Percentiles rank a stretch among this genome's conserved stretches.
Conservation (phyloP, 78 protist species). For the Tieghemostelium lacteum region DNA sequence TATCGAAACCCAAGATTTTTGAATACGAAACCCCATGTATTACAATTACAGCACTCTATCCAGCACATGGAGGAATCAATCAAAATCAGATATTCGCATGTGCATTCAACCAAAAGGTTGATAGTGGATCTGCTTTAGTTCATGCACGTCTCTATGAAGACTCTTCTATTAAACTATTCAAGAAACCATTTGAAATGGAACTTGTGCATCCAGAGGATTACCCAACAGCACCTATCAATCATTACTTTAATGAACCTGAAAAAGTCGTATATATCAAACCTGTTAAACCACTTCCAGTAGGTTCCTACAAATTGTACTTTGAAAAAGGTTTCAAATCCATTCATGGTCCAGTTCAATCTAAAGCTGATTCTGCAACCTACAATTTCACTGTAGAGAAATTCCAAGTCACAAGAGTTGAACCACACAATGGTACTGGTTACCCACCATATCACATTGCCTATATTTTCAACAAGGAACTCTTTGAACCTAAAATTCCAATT, state of each 20-base stretch:
- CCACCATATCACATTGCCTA: conserved; percentile 1
- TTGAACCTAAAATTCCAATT: too few relatives aligned
- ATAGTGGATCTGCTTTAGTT: neutral
- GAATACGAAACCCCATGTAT: neutral
- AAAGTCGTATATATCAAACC: conserved; percentile 10
- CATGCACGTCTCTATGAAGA: conserved; percentile 1
- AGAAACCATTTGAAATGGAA: neutral
- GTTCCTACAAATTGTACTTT: neutral
- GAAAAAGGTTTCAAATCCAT: neutral
- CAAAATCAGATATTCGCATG: conserved; percentile 17
- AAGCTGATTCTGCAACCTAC: neutral
- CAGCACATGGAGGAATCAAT: neutral
- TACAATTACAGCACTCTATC: neutral
- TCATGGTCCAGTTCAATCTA: conserved; percentile 9
- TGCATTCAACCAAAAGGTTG: conserved; percentile 24
- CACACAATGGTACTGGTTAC: neutral
- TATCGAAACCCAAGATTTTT: conserved; percentile 2
- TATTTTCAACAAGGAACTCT: neutral
- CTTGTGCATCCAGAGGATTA: neutral
- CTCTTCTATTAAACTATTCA: neutral
- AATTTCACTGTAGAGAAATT: neutral
- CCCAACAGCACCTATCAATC: conserved; percentile 7
- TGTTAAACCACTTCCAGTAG: conserved; percentile 39
- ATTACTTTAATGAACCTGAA: neutral
- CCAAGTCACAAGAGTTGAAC: neutral